Evolutionary conservation across 805 yeast genomes (phyloP).

Genomic region (Candida fluviatilis): DNA sequence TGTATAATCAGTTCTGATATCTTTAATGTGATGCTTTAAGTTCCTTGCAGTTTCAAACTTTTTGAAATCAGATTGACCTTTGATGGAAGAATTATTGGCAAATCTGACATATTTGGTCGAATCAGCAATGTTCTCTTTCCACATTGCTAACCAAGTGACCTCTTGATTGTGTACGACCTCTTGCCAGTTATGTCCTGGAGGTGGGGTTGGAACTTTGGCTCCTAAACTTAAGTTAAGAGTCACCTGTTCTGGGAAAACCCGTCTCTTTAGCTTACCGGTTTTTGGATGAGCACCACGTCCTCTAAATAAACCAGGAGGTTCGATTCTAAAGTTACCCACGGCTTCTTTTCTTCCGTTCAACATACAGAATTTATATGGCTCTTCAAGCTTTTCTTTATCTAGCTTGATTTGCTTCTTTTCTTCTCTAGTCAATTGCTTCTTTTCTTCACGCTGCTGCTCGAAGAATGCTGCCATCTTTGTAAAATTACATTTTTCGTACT

Average conservation of each 20-base stretch:
- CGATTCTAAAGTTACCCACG: constrained; percentile 90
- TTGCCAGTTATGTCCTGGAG: constrained; percentile 88
- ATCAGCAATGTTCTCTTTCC: constrained; percentile 90
- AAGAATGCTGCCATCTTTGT: constrained; percentile 66
- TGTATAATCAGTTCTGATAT: constrained; percentile 71
- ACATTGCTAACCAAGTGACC: constrained; percentile 95
- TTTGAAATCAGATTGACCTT: constrained; percentile 86
- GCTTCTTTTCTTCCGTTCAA: constrained; percentile 87
- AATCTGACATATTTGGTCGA: constrained; percentile 83
- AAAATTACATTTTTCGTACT: constrained; percentile 75
- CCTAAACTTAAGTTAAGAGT: constrained; percentile 75
- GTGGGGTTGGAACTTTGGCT: constrained; percentile 74
- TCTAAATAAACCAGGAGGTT: constrained; percentile 93
- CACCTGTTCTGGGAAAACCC: constrained; percentile 87
- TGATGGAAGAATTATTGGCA: constrained; percentile 85
- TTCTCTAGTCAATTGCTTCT: constrained; percentile 61
- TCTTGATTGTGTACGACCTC: constrained; percentile 83
- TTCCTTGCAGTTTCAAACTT: constrained; percentile 94
- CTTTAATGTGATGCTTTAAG: constrained; percentile 65
- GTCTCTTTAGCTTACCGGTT: constrained; percentile 83
- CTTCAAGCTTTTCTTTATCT: constrained; percentile 75
- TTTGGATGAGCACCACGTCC: constrained; percentile 98
- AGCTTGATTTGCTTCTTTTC: constrained; percentile 71
- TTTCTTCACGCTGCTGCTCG: constrained; percentile 66
- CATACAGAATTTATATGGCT: constrained; percentile 72